Evolutionary conservation across 768 basidiomycete genomes (phyloP).

Genomic region (Boletus rubescentipes): DNA sequence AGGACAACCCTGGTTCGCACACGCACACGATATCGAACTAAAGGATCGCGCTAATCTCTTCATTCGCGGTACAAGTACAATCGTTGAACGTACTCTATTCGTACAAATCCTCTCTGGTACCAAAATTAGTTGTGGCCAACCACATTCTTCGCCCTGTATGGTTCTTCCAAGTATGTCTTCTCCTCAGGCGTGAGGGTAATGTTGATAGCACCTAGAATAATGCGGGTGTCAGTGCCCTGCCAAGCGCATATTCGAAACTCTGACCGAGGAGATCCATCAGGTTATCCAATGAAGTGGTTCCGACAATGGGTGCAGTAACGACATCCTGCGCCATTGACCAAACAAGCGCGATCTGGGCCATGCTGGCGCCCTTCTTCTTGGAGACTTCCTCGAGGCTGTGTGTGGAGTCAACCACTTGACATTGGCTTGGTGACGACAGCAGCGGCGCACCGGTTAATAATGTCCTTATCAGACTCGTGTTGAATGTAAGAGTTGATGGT

Average conservation of each 20-base stretch:
- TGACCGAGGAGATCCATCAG: constrained; percentile 8
- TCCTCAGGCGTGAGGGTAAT: constrained; percentile 10
- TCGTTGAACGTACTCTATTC: not conserved
- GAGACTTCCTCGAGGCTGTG: constrained; percentile 9
- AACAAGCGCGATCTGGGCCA: too few species aligned
- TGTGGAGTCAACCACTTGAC: too few species aligned
- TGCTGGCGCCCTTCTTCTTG: not conserved
- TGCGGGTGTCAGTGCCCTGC: not conserved
- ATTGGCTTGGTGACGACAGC: too few species aligned
- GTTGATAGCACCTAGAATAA: not conserved
- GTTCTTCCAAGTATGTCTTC: constrained; percentile 10
- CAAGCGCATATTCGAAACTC: not conserved
- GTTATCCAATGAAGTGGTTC: constrained; percentile 10
- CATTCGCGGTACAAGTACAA: too few species aligned
- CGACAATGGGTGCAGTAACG: constrained; percentile 4
- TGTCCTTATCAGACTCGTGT: constrained; percentile 11
- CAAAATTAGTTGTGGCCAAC: constrained; percentile 41
- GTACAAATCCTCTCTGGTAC: not conserved
- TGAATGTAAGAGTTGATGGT: constrained; percentile 5
- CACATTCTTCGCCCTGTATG: constrained; percentile 27
- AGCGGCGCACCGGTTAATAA: constrained; percentile 2
- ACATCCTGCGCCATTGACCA: constrained; percentile 7
- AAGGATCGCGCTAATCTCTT: too few species aligned
- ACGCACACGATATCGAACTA: too few species aligned
- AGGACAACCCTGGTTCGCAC: too few species aligned